Conservation (phyloP, 768 basidiomycete species). For the Dentipellis fragilis region DNA sequence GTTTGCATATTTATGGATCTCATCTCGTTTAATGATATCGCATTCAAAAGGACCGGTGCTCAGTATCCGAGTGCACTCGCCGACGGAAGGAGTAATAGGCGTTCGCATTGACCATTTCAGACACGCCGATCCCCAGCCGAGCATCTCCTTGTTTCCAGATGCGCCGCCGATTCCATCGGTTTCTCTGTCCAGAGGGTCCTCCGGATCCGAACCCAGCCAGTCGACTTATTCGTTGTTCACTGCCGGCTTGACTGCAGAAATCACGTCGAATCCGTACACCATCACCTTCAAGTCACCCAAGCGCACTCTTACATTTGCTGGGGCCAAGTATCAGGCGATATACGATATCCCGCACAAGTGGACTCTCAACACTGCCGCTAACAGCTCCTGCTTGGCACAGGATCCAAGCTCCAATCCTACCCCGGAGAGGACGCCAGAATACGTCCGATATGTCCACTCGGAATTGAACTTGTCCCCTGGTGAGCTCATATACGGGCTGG, state of each 20-base stretch:
- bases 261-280: slow-evolving; percentile 51
- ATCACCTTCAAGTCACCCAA: slow-evolving; percentile 48
- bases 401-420: slow-evolving; percentile 51
- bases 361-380: slow-evolving; percentile 39
- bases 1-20: background rate
- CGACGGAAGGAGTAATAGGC: slow-evolving; percentile 44
- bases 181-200: slow-evolving; percentile 21
- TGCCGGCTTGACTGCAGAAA: slow-evolving; percentile 31
- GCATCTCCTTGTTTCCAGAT: too few species aligned
- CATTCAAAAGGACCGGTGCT: slow-evolving; percentile 34
- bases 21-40: slow-evolving; percentile 10
- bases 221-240: background rate
- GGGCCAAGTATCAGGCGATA: slow-evolving; percentile 43
- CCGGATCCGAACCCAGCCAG: background rate
- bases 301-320: slow-evolving; percentile 36
- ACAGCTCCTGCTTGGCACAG: slow-evolving; percentile 45
- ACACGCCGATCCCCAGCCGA: slow-evolving; percentile 26
- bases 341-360: slow-evolving; percentile 48
- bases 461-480: slow-evolving; percentile 60
- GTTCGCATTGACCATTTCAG: slow-evolving; percentile 49
- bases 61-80: slow-evolving; percentile 41
- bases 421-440: slow-evolving; percentile 30
- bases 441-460: slow-evolving; percentile 40
- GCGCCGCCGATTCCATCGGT: slow-evolving; percentile 34
- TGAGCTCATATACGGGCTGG: slow-evolving; percentile 64